Evolutionary conservation across 164 flowering plant genomes (phyloP), one percentile per base, ranked within the genome.

Genomic region (Tetracentron sinense): DNA sequence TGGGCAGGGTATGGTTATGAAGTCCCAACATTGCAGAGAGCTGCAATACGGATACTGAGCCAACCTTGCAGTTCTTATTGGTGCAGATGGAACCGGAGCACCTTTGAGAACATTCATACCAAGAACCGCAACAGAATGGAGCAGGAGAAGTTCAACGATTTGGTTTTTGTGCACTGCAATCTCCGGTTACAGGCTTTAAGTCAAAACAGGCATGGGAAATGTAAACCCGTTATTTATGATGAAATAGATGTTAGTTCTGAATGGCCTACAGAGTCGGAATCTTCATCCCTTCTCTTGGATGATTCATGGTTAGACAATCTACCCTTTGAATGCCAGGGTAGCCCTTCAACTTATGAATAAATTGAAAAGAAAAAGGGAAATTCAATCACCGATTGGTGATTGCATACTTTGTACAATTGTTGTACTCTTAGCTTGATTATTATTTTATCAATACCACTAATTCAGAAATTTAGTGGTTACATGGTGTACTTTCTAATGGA

Each of bases 1-100:
- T 85, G 91, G 94, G 80, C 86, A n/a, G 82, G 69, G 28, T 88
- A 85, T 71, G 95, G 90, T 33, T 82, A 84, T 65, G 90, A 84
- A 74, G 79, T 83, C 53, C 89, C 86, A 30, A 79, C 81, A 28
- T 61, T 83, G 65, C 88, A 84, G 66, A 77, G 83, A 65, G 74
- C 65, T 42, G 90, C 90, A 30, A 73, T 81, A 31, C 75, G 84
- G 65, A 80, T 88, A 63, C 74, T 88, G 53, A 83, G 82, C 72
- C 91, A 85, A 65, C 87, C 91, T 54, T 85, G 95, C 68, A 85
- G 89, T 69, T 85, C 84, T 23, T 62, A 79, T 66, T 79, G 88
- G 88, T 87, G 90, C 75, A 74, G 72, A 58, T 82, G 95, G 91
- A 82, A 85, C 63, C 79, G 90, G 90, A 73, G 68, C 80, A 79